A percentile compares a stretch with the other conserved stretches of the same genome.
phyloP scores from a whole-genome alignment of 2,329 filamentous ascomycete genomes.

The Drechslerella coelobrocha region DNA sequence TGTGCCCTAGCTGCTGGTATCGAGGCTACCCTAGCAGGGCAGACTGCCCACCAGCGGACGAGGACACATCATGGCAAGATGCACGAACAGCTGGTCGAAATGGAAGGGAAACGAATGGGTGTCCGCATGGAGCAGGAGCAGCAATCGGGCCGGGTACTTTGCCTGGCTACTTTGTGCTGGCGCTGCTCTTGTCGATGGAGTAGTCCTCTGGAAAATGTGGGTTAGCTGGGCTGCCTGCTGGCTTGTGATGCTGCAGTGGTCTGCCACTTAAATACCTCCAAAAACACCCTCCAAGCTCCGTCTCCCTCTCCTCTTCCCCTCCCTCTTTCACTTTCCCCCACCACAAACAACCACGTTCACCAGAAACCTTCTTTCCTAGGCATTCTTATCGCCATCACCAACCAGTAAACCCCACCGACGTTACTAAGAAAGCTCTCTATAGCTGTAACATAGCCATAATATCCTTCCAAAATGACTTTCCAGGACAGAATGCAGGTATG shows the following conservation, averaged over 20 bases:
- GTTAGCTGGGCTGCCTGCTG: not conserved
- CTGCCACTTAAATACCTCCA: constrained; percentile 4
- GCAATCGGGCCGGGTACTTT: not conserved
- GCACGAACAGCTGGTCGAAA: constrained; percentile 44
- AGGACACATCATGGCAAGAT: not conserved
- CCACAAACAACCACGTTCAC: not conserved
- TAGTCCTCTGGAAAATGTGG: no score
- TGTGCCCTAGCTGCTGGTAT: constrained; percentile 4
- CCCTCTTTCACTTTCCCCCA: constrained; percentile 2
- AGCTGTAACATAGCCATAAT: not conserved
- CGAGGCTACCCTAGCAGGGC: no score
- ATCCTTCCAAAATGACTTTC: constrained; percentile 39
- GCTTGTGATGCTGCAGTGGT: constrained; percentile 1
- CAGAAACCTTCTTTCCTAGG: not conserved
- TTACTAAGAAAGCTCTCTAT: constrained; percentile 1
- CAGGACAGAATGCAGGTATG: constrained; percentile 43
- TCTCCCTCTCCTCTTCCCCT: not conserved
- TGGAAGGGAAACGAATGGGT: constrained; percentile 19
- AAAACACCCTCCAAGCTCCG: constrained; percentile 6
- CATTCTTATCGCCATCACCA: not conserved
- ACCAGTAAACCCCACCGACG: not conserved
- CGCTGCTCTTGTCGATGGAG: not conserved
- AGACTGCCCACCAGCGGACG: not conserved
- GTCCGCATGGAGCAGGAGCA: constrained; percentile 28
- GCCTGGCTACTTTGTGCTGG: not conserved